These are phyloP conservation scores for Lentinula detonsa DNA, from an alignment of 768 basidiomycete species.

Conservation along the genomic window DNA sequence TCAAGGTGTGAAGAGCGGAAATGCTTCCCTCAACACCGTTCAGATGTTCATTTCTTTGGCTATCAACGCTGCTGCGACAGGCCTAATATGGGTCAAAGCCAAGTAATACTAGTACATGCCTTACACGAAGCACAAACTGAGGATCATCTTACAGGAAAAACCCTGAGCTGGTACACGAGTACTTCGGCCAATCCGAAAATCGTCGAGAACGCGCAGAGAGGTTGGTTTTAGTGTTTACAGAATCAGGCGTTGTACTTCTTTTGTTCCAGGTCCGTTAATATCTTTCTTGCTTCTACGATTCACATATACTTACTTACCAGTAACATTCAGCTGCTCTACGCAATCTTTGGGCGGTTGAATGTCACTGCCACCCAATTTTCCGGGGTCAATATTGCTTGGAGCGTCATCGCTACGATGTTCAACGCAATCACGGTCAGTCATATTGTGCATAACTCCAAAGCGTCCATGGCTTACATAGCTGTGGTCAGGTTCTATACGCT, in stretches of 20 bases:
- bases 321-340: neutral
- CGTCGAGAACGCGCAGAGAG: neutral
- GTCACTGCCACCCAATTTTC: neutral
- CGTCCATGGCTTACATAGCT: neutral
- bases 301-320: neutral
- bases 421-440: neutral
- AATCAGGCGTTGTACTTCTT: neutral
- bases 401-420: neutral
- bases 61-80: neutral
- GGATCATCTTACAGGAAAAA: neutral
- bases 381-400: neutral
- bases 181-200: neutral
- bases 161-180: neutral
- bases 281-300: neutral
- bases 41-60: neutral
- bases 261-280: neutral
- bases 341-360: neutral
- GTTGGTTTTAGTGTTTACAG: neutral
- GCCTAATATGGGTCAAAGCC: neutral
- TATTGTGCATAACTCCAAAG: neutral
- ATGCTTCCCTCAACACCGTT: neutral
- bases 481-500: neutral
- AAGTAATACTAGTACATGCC: neutral
- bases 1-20: neutral
- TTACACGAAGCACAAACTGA: neutral